These are phyloP conservation scores for Mycena maculata DNA, from an alignment of 768 basidiomycete species.

Conservation along the genomic window DNA sequence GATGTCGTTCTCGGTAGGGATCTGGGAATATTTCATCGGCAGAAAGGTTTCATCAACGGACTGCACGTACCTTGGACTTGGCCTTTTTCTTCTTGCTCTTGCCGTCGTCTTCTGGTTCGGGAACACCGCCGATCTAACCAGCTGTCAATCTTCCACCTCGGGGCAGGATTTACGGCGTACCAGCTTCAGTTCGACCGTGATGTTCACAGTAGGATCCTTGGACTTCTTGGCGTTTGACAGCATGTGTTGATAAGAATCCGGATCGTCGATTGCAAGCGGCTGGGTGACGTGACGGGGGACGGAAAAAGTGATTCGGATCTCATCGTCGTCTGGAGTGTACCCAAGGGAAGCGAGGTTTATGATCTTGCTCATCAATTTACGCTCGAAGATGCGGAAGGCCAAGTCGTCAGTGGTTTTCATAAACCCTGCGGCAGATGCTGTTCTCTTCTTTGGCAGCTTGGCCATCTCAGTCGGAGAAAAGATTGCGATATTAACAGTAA, in stretches of 20 bases:
- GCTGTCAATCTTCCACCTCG: background rate
- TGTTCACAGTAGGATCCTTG: background rate
- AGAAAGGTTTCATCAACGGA: background rate
- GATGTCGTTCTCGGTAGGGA: slow-evolving; percentile 6
- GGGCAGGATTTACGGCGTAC: background rate
- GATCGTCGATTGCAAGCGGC: background rate
- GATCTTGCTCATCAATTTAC: background rate
- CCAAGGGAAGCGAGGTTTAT: background rate
- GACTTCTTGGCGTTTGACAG: background rate
- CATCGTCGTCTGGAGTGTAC: background rate
- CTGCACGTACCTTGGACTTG: background rate
- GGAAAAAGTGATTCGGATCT: background rate
- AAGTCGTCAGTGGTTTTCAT: background rate
- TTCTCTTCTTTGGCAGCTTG: background rate
- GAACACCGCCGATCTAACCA: background rate
- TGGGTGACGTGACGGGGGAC: background rate
- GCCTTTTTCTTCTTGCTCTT: background rate
- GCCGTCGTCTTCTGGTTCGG: background rate
- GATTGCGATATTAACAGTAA: background rate
- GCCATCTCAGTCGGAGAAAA: background rate
- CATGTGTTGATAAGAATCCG: background rate
- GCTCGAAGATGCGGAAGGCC: background rate
- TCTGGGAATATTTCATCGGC: background rate
- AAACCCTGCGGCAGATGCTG: background rate
- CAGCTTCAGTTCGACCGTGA: background rate